Conservation (phyloP, 805 yeast species). For the Ascoidea rubescens region DNA sequence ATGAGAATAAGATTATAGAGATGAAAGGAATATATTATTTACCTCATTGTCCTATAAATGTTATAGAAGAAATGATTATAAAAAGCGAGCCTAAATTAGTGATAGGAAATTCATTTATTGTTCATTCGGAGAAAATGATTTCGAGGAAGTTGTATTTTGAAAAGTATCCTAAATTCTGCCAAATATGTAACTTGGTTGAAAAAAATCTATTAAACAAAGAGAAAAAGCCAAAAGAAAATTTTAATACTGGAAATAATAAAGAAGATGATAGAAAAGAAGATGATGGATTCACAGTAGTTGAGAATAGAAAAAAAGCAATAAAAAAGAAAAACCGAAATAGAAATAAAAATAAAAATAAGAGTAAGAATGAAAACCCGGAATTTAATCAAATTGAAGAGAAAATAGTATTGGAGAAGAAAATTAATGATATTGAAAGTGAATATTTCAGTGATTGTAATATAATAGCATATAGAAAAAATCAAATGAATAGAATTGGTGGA, state of each 20-base stretch:
- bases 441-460: neutral
- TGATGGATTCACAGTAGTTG: neutral
- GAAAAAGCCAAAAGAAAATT: neutral
- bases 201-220: neutral
- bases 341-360: neutral
- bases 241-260: neutral
- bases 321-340: neutral
- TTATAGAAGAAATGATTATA: slow-evolving; percentile 1
- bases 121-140: neutral
- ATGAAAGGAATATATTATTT: neutral
- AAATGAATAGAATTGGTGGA: neutral
- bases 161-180: neutral
- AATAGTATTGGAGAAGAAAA: no score
- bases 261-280: neutral
- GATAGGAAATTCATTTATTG: slow-evolving; percentile 1
- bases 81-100: neutral
- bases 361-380: neutral
- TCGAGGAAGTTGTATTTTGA: neutral
- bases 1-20: neutral
- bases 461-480: no score
- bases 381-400: neutral
- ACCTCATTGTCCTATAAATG: slow-evolving; percentile 4
- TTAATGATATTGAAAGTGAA: neutral
- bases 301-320: neutral
- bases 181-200: neutral